Evolutionary conservation across 352 stramenopile species (phyloP), one percentile per base, ranked within the genome.

Genomic region (Thalassiosira exigua): DNA sequence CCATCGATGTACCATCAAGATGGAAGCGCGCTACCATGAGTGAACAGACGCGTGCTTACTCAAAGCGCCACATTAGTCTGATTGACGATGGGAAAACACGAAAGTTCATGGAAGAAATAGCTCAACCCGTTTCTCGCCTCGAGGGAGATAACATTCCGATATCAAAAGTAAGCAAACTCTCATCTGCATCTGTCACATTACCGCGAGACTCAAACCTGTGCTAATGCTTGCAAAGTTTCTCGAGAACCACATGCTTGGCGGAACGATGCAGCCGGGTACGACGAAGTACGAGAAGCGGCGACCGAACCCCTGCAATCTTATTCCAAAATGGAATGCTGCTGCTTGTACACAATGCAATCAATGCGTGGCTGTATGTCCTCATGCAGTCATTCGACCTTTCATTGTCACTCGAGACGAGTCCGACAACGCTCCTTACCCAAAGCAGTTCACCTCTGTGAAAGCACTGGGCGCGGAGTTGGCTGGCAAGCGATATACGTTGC

Each of bases 311-410:
- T 81, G 68, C 69, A 64, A 72, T 7, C 51, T 80, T 24, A 82
- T 87, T 39, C 80, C 81, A 29, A 80, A 79, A 44, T 90, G 84
- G 84, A 82, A 86, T 69, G 4, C 52, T n/a, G 71, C 50, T 65
- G 73, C 59, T 42, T 91, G 87, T 56, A 92, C 87, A 17, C 87
- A 92, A 69, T 92, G 87, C 69, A 92, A 92, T 69, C 85, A 89
- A 61, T 92, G 87, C 66, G 72, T 90, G 54, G 85, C 82, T 57
- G 77, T 92, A 2, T 92, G 87, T 36, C 84, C 87, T 17, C 87
- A 92, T 61, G 87, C 85, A 48, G 85, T 69, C 9, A 91, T 92
- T 44, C 61, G 87, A 29, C 87, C 87, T 11, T 92, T 91, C 67
- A 81, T 92, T 66, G 69, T 91, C 9, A 89, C 75, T 60, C 81